Evolutionary conservation across 2,329 filamentous ascomycete genomes (phyloP), one percentile per base, ranked within the genome.

Genomic region (Biscogniauxia mediterranea): DNA sequence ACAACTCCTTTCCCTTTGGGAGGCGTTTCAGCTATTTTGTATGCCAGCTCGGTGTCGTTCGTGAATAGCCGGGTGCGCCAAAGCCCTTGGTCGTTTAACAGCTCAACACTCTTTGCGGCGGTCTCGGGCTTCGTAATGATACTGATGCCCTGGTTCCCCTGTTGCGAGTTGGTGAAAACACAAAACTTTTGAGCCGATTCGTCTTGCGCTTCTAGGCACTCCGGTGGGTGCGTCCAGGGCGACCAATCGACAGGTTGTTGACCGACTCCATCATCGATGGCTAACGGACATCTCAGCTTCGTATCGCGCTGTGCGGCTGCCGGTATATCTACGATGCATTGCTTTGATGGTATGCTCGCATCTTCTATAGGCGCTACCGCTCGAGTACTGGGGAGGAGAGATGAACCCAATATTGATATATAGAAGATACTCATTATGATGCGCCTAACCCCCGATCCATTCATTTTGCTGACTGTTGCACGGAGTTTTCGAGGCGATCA

Each of bases 1-100:
- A 77, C 57, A 5, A 75, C 66, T 1, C 76, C 76, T 25, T 71
- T 72, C 3, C 76, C 75, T 49, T 74, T 75, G 2, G 69, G 71
- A 1, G 70, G 66, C 0, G 75, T 64, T 4, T 73, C 69, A 3
- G 67, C 58, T 2, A 76, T 56, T 51, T 71, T 58, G 49, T 75
- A 77, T 1, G 70, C 61, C 7, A 62, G 56, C 1, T 51, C 25
- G 9, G 42, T 52, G 5, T 49, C 52, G 49, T 61, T 62, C 1
- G 19, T 17, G 46, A 59, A 23, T 17, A 58, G 61, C 54, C 25
- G 59, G 15, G 28, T 57, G 55, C 64, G 46, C 13, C 68, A 68
- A n/a, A 54, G 21, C 8, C 70, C 68, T 3, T 62, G 58, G 57
- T 73, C 69, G 57, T 75, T 67, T 1, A 77, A 60, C 28, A 73